phyloP scores from a whole-genome alignment of 352 stramenopile species.

The Phytophthora idaei region DNA sequence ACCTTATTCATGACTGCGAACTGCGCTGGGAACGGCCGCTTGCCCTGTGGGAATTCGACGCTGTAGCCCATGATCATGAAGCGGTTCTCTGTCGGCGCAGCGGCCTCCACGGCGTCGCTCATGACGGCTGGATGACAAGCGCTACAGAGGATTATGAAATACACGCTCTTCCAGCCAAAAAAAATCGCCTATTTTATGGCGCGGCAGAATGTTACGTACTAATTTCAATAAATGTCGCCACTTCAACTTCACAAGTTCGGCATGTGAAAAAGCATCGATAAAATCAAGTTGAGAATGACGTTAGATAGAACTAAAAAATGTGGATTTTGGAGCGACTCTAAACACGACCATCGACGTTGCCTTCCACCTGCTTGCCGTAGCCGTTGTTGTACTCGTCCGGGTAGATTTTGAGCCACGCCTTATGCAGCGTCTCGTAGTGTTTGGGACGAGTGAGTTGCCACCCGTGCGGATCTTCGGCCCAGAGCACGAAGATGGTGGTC shows the following conservation, averaged over 20 bases:
- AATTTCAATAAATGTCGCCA: too few relatives aligned
- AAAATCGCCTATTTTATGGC: neutral
- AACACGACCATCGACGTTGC: conserved; percentile 16
- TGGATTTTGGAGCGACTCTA: neutral
- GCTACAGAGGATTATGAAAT: too few relatives aligned
- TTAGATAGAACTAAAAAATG: too few relatives aligned
- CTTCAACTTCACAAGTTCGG: too few relatives aligned
- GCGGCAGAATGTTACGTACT: too few relatives aligned
- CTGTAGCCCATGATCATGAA: conserved; percentile 87
- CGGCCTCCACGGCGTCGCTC: conserved; percentile 4
- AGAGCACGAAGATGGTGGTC: conserved; percentile 86
- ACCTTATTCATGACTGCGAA: conserved; percentile 90
- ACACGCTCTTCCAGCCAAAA: conserved; percentile 5
- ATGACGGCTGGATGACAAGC: conserved; percentile 2
- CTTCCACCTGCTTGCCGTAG: conserved; percentile 63
- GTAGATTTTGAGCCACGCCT: conserved; percentile 82
- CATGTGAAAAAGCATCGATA: too few relatives aligned
- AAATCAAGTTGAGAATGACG: too few relatives aligned
- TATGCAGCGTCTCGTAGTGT: conserved; percentile 74
- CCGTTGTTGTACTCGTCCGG: conserved; percentile 87
- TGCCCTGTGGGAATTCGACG: conserved; percentile 79
- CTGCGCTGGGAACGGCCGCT: conserved; percentile 85
- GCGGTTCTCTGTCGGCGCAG: conserved; percentile 12
- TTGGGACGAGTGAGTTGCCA: conserved; percentile 78
- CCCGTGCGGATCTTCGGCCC: conserved; percentile 77